phyloP scores from a whole-genome alignment of 2,329 filamentous ascomycete species.

The Clarireedia monteithiana region DNA sequence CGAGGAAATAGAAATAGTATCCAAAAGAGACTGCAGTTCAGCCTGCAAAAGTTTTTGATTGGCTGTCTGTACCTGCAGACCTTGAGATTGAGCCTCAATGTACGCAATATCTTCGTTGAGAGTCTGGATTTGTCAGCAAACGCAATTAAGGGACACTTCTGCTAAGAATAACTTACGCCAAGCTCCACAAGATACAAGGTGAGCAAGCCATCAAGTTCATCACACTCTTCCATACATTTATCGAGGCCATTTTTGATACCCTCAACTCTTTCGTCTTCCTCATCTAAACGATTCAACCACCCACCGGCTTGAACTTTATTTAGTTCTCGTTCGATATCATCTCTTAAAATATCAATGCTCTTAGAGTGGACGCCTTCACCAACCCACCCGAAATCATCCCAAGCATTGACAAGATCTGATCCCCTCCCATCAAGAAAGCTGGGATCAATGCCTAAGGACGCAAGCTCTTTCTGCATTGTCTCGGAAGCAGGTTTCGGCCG shows the following conservation, averaged over 20 bases:
- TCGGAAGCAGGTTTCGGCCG: conserved; percentile 27
- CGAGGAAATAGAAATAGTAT: conserved; percentile 81
- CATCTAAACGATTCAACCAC: conserved; percentile 76
- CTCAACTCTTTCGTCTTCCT: conserved; percentile 84
- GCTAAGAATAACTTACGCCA: conserved; percentile 64
- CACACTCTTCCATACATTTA: conserved; percentile 85
- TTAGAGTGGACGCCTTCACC: conserved; percentile 67
- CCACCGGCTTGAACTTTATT: conserved; percentile 87
- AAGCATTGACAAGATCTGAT: conserved; percentile 71
- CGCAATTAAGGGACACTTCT: conserved; percentile 9
- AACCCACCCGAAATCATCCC: conserved; percentile 86
- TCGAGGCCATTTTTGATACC: conserved; percentile 83
- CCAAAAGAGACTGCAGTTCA: conserved; percentile 80
- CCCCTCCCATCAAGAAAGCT: conserved; percentile 68
- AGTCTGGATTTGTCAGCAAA: conserved; percentile 47
- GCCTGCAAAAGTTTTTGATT: conserved; percentile 89
- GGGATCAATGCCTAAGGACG: conserved; percentile 64
- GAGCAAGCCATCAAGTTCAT: conserved; percentile 88
- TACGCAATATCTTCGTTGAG: conserved; percentile 93
- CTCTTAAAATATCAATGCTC: conserved; percentile 72
- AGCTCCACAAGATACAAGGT: conserved; percentile 94
- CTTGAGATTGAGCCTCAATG: conserved; percentile 95
- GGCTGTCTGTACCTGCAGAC: conserved; percentile 90
- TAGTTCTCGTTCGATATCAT: conserved; percentile 78
- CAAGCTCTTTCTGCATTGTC: conserved; percentile 28